Evolutionary conservation across 2,329 filamentous ascomycete genomes (phyloP).

Genomic region (Fusarium incarnatum): DNA sequence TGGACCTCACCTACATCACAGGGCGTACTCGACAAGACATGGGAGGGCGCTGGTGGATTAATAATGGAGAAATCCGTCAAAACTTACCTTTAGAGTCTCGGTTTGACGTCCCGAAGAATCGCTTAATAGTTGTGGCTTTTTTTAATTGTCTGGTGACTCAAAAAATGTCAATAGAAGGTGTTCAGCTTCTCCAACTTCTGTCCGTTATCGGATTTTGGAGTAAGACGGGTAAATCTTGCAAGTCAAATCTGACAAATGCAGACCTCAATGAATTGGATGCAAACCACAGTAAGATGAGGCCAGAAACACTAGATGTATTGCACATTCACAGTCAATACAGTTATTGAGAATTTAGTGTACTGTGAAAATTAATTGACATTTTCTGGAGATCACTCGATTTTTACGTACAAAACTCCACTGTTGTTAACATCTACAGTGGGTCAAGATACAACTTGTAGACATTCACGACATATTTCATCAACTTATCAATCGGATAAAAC

Average conservation of each 20-base stretch:
- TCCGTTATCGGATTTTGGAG: conserved; percentile 24
- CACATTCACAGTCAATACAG: too few species aligned
- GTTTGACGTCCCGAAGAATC: background rate
- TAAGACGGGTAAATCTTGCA: background rate
- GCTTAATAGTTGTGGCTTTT: conserved; percentile 34
- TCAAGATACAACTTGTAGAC: conserved; percentile 12
- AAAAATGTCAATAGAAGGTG: background rate
- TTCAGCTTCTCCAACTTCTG: background rate
- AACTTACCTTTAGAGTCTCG: conserved; percentile 7
- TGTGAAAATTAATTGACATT: too few species aligned
- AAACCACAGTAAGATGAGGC: background rate
- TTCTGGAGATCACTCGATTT: conserved; percentile 22
- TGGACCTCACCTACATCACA: conserved; percentile 9
- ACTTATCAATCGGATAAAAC: conserved; percentile 20
- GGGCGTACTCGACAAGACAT: conserved; percentile 35
- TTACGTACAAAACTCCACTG: conserved; percentile 37
- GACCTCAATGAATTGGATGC: too few species aligned
- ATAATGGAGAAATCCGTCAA: conserved; percentile 31
- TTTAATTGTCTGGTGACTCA: conserved; percentile 25
- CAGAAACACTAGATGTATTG: too few species aligned
- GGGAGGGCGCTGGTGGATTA: conserved; percentile 33
- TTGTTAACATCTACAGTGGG: conserved; percentile 28
- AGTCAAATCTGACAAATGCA: conserved; percentile 13
- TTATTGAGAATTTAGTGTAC: too few species aligned
- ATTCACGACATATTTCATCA: background rate